A percentile compares a stretch with the other conserved stretches of the same genome.
These are phyloP conservation scores for Vitis hybrid DNA, from an alignment of 177 flowering plant species.

Conservation along the genomic window DNA sequence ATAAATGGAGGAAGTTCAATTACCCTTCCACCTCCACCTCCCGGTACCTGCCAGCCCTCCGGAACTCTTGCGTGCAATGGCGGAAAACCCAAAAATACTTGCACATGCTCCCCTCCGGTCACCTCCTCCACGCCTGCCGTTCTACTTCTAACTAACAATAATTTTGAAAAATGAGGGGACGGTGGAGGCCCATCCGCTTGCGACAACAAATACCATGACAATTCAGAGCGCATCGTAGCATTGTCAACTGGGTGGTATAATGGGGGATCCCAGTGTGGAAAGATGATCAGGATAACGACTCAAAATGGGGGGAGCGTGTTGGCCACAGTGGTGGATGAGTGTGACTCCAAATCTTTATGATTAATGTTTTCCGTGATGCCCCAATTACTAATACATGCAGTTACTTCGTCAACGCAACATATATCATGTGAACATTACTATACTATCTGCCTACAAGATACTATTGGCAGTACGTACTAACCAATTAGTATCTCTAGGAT, in stretches of 20 bases:
- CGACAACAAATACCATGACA: slow-evolving; percentile 24
- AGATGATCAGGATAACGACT: slow-evolving; percentile 30
- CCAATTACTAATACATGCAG: no score
- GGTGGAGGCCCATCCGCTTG: slow-evolving; percentile 36
- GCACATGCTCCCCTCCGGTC: slow-evolving; percentile 18
- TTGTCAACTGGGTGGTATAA: slow-evolving; percentile 51
- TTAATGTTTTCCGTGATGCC: no score
- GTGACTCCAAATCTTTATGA: slow-evolving; percentile 17
- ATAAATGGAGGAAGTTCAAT: slow-evolving; percentile 3
- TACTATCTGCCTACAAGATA: no score
- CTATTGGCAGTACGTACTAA: no score
- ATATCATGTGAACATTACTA: no score
- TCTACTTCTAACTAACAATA: slow-evolving; percentile 20
- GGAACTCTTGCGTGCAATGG: no score
- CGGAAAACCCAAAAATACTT: no score
- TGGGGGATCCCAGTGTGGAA: slow-evolving; percentile 28
- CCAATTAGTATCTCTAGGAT: no score
- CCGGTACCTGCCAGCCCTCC: no score
- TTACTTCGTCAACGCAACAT: no score
- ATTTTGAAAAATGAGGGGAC: slow-evolving; percentile 27
- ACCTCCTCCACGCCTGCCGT: slow-evolving; percentile 29
- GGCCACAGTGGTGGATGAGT: slow-evolving; percentile 43
- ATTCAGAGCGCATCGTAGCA: slow-evolving; percentile 32
- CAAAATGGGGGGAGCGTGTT: slow-evolving; percentile 26
- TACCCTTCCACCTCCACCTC: slow-evolving; percentile 1